Evolutionary conservation across 75 land plant genomes (phyloP), one percentile per base, ranked within the genome.

Genomic region (Cunninghamia lanceolata): DNA sequence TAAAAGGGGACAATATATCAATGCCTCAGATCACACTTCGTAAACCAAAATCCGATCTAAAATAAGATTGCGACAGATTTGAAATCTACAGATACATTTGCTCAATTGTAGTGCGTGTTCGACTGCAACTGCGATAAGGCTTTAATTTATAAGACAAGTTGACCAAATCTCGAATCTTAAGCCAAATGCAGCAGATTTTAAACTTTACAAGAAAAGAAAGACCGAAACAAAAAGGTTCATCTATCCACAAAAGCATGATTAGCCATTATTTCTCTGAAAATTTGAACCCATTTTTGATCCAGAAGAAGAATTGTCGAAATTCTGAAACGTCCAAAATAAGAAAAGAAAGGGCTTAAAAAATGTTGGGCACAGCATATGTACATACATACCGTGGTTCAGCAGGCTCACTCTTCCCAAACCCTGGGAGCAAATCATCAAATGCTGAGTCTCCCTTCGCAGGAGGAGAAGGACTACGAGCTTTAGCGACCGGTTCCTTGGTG

Each of bases 351-450:
- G 70, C 30, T 21, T 32, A 42, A 76, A 14, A 30, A 76, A 4
- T 34, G 25, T 21, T 39, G 28, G 32, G 35, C 53, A 82, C 40
- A 47, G 66, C 19, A 39, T 14, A 19, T 34, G 53, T 4, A 56
- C 25, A 25, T n/a, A 80, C 86, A 76, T 83, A 91, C 91, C 88
- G 53, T 39, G 89, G 52, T 63, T 84, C 84, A 14, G 90, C 73
- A 34, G 91, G 88, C 43, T 84, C 90, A 68, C 88, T 89, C 5
- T 85, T 90, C n/a, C 94, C 94, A 87, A 96, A 96, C 10, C 96
- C 98, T 1, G 98, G 95, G 13, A 96, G 93, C 88, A 96, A 85
- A 76, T 96, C 98, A 50, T 96, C 98, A 82, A 90, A 91, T 40
- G 90, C 53, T 14, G 28, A 74, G 0, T 79, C 88, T 15, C 77